Evolutionary conservation across 1,139 yeast species (phyloP), one percentile per base, ranked within the genome.

Genomic region (Saccharomyces hybrid): DNA sequence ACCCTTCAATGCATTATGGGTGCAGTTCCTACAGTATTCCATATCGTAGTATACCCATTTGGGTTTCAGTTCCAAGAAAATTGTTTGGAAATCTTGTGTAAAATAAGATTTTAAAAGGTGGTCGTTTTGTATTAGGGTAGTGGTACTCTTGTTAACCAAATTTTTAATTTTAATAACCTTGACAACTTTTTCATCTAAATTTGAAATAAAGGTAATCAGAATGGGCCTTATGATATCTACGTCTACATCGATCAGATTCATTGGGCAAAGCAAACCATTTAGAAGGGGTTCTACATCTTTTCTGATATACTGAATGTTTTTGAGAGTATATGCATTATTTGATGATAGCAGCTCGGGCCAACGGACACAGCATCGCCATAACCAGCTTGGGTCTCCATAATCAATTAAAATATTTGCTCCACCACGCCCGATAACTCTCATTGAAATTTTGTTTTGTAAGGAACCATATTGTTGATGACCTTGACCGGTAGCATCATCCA

Each of bases 61-160:
- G 5, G 72, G 72, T 52, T 69, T 69, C 28, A 67, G 53, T 55
- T 69, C 72, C 60, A 68, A 51, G 3, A 65, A 30, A 6, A 62
- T 48, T 1, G 48, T 47, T 1, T 47, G 34, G 5, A 20, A 9
- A 23, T 47, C 41, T 0, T 13, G 32, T 30, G 58, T 50, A 3
- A 47, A 20, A 47, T 60, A 63, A 5, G 67, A 26, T 41, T 54
- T 61, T n/a, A 68, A 65, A 41, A 60, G 60, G 52, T 65, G 70
- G 52, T 67, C 70, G 13, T 56, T 23, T 14, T 57, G 53, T 9
- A 58, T 13, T 11, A 50, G 7, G 5, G 25, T 48, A 1, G 31
- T 16, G 9, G 49, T 41, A n/a, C 41, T 32, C 5, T 48, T 20
- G 11, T 53, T 57, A 42, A 27, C 20, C 20, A 68, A 49, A 48